phyloP scores from a whole-genome alignment of 805 yeast species.

The Cyberlindnera maclurae region DNA sequence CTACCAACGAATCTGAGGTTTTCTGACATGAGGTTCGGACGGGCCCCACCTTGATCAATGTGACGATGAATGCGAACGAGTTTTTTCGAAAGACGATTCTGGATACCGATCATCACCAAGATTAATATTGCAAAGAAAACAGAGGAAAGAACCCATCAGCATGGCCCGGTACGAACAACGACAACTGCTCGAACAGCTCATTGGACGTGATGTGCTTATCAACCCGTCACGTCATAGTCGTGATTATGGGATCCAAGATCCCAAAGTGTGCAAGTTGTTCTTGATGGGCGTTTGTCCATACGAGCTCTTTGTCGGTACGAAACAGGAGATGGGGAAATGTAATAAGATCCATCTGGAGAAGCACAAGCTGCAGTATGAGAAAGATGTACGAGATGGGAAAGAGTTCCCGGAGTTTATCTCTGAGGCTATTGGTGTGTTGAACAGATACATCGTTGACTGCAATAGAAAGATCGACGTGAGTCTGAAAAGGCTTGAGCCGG shows the following conservation, averaged over 20 bases:
- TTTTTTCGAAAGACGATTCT: too few species aligned
- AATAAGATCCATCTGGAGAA: constrained; percentile 70
- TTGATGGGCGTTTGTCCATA: constrained; percentile 84
- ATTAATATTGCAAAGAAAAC: too few species aligned
- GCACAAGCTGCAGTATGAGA: constrained; percentile 63
- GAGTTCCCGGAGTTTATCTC: constrained; percentile 39
- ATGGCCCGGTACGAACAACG: constrained; percentile 66
- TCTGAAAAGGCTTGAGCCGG: constrained; percentile 56
- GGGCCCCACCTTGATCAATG: too few species aligned
- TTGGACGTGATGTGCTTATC: constrained; percentile 51
- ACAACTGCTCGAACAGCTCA: constrained; percentile 66
- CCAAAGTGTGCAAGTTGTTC: constrained; percentile 69
- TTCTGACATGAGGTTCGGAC: constrained; percentile 8
- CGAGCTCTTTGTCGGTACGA: constrained; percentile 75
- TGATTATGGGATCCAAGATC: constrained; percentile 40
- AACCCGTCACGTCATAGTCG: constrained; percentile 33
- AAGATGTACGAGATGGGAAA: constrained; percentile 33
- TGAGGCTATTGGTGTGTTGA: constrained; percentile 40
- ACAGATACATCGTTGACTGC: constrained; percentile 56
- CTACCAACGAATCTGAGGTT: constrained; percentile 17
- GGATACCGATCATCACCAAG: too few species aligned
- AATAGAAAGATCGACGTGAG: constrained; percentile 60
- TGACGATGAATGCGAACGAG: too few species aligned
- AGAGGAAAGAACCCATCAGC: neutral
- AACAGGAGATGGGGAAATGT: constrained; percentile 77